Evolutionary conservation across 139 green algal species (phyloP), one percentile per base, ranked within the genome.

Genomic region (Nannochloris sp.): DNA sequence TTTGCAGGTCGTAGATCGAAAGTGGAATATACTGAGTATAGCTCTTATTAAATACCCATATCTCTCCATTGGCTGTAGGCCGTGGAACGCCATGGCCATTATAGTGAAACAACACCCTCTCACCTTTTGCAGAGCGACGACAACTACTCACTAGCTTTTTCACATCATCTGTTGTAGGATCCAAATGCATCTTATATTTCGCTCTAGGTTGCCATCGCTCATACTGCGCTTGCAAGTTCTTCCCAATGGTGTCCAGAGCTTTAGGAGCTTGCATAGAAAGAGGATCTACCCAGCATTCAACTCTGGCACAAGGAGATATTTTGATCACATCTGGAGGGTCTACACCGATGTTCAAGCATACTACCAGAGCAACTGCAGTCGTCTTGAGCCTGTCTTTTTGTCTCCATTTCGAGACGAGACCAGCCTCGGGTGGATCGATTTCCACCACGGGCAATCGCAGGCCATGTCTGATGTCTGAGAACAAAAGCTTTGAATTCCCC

Each of bases 11-110:
- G 61, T 97, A 97, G 29, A 98, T 79, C 23, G 84, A 95, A 16
- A 99, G 81, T 6, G 94, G 94, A 61, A 99, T 99, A 82, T 99
- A 99, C 78, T 99, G 92, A 31, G 92, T 98, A 85, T 96, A 98
- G 16, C 75, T 71, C 66, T 79, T 90, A 80, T 97, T 97, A 82
- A 97, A 97, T 12, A 97, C 84, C 90, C 90, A 97, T 53, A 96
- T 72, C 75, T 99, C 94, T 14, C 94, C 94, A 68, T 99, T 99
- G 5, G 74, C 76, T 7, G 94, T 99, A 6, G 94, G 94, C 29
- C 85, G 84, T 24, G 94, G 94, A 61, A 99, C 94, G 40, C 94
- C 93, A 68, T 99, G 94, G 14, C 94, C 94, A 75, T 98, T 99
- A 83, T 98, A 99, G 74, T 99, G 94, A 66, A 98, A 96, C 66